phyloP scores from a whole-genome alignment of 306 rosid genomes.

The Sechiopsis laciniata region DNA sequence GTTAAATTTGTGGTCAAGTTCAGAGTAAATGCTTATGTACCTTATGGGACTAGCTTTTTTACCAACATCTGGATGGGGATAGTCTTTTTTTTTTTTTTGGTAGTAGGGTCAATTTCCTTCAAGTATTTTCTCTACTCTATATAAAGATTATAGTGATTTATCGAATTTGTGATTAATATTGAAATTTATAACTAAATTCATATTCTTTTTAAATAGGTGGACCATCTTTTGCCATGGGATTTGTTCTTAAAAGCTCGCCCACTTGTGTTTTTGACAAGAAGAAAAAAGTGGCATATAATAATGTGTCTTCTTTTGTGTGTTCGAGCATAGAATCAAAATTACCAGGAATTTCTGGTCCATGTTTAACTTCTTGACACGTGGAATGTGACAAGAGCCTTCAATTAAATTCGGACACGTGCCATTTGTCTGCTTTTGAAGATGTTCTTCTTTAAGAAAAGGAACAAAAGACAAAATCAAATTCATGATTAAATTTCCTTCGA shows the following conservation, averaged over 20 bases:
- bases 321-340: neutral
- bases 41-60: too few relatives aligned
- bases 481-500: too few relatives aligned
- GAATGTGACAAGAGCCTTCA: neutral
- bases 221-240: neutral
- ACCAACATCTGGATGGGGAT: too few relatives aligned
- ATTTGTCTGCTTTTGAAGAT: neutral
- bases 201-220: neutral
- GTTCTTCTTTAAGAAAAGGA: neutral
- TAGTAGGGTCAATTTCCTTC: too few relatives aligned
- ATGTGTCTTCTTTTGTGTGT: neutral
- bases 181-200: too few relatives aligned
- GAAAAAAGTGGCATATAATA: neutral
- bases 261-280: conserved; percentile 8
- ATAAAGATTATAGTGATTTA: too few relatives aligned
- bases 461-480: too few relatives aligned
- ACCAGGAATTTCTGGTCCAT: neutral
- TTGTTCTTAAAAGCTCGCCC: neutral
- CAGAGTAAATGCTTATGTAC: too few relatives aligned
- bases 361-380: neutral
- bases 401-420: neutral
- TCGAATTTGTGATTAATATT: too few relatives aligned
- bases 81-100: too few relatives aligned
- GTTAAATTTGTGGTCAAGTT: too few relatives aligned
- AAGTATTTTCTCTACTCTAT: too few relatives aligned